phyloP scores from a whole-genome alignment of 2,329 filamentous ascomycete genomes.

The Cercospora janseana region DNA sequence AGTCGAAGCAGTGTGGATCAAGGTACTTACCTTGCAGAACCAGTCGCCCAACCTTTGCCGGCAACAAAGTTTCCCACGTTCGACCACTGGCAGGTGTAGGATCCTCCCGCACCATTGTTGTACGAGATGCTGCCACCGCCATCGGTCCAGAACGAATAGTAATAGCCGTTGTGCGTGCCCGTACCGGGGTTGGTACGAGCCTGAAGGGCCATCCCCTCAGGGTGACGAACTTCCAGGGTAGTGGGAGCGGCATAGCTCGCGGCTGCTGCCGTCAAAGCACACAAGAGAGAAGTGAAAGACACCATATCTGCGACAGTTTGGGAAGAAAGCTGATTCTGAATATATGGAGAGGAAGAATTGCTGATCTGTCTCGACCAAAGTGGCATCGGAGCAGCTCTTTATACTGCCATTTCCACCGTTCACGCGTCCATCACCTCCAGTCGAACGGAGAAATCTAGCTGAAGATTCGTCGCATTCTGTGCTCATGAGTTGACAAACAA shows the following conservation, averaged over 20 bases:
- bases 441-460: not conserved
- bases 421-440: not conserved
- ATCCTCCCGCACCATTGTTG: constrained; percentile 53
- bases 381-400: not conserved
- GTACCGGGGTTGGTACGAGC: no score
- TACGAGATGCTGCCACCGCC: constrained; percentile 53
- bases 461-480: not conserved
- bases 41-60: constrained; percentile 60
- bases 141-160: constrained; percentile 62
- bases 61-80: constrained; percentile 55
- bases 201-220: no score
- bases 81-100: constrained; percentile 49
- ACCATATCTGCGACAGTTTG: not conserved
- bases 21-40: constrained; percentile 46
- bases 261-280: constrained; percentile 39
- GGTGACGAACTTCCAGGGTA: constrained; percentile 38
- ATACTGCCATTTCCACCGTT: not conserved
- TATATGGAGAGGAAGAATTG: not conserved
- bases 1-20: not conserved
- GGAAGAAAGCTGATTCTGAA: not conserved
- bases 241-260: constrained; percentile 41
- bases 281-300: constrained; percentile 33
- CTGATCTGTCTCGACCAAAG: not conserved
- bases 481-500: not conserved
- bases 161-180: constrained; percentile 58